Evolutionary conservation across 352 stramenopile genomes (phyloP), one percentile per base, ranked within the genome.

Genomic region (Pythium dissotocum): DNA sequence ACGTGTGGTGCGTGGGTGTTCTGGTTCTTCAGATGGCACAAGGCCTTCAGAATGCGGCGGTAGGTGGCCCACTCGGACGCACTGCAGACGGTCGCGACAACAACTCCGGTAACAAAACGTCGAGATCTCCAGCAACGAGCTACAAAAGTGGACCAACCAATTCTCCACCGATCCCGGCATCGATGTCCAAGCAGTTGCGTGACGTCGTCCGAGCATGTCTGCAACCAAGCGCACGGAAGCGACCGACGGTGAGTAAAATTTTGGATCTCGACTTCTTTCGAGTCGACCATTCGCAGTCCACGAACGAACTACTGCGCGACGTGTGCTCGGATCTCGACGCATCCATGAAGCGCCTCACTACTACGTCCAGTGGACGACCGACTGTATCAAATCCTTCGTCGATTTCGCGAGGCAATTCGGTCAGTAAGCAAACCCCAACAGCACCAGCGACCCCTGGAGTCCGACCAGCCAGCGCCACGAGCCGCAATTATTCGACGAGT

Each of bases 321-420:
- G 78, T 90, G 12, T 87, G 78, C 56, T 83, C 72, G 2, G 83
- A 88, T 26, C 67, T 92, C 26, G 81, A 90, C 52, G 76, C 76
- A 0, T 90, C 81, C 12, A 93, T 89, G 64, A 69, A 72, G 13
- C 66, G 71, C 0, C 67, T 87, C 14, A 77, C 62, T 10, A n/a
- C 61, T 6, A 16, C 58, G 18, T 42, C 53, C 0, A 44, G 36
- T 12, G 36, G 36, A 14, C 14, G 42, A 10, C 42, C 42, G n/a
- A 51, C 14, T 26, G 24, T 26, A 13, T 51, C 42, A 13, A 51
- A 51, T 10, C 4, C 42, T 28, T 51, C 42, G 42, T 21, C 42
- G n/a, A 51, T 16, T 5, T 26, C 51, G 5, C 21, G 13, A 6
- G 30, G 51, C 51, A 8, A 21, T 13, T 13, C 24, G n/a, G 13